phyloP scores from a whole-genome alignment of 2,329 filamentous ascomycete species.

The Fusarium coicis region DNA sequence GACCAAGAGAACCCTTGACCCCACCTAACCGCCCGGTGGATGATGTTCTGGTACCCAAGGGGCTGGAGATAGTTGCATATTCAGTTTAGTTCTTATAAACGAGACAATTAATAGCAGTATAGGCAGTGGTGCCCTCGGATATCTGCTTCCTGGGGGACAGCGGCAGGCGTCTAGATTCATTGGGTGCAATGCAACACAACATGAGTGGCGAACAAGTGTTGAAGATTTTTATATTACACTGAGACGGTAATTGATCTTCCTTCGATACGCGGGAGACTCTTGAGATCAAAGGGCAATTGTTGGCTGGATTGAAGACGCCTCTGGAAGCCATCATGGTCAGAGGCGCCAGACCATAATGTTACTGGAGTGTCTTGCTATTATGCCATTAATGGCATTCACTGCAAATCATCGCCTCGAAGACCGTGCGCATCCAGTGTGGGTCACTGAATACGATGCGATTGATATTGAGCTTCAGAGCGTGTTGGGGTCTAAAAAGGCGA shows the following conservation, averaged over 20 bases:
- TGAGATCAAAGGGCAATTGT: background rate
- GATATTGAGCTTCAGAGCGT: background rate
- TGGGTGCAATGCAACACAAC: slow-evolving; percentile 12
- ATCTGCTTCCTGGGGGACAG: background rate
- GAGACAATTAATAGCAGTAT: background rate
- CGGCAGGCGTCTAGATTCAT: slow-evolving; percentile 8
- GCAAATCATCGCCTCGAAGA: slow-evolving; percentile 2
- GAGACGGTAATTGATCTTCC: background rate
- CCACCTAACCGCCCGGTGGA: slow-evolving; percentile 1
- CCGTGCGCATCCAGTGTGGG: slow-evolving; percentile 1
- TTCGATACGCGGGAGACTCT: background rate
- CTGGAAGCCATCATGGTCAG: slow-evolving; percentile 17
- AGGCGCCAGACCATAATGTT: background rate
- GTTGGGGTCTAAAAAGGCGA: background rate
- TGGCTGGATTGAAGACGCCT: slow-evolving; percentile 9
- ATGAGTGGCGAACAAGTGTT: slow-evolving; percentile 26
- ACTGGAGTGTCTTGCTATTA: background rate
- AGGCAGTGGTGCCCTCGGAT: background rate
- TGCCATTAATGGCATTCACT: background rate
- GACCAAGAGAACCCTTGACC: slow-evolving; percentile 11
- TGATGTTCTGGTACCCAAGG: slow-evolving; percentile 28
- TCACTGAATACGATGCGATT: slow-evolving; percentile 14
- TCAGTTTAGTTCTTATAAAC: background rate
- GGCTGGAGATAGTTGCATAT: slow-evolving; percentile 29
- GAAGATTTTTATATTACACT: background rate